Evolutionary conservation across 495 filamentous ascomycete genomes (phyloP), one percentile per base, ranked within the genome.

Genomic region (Penicillium fimorum): DNA sequence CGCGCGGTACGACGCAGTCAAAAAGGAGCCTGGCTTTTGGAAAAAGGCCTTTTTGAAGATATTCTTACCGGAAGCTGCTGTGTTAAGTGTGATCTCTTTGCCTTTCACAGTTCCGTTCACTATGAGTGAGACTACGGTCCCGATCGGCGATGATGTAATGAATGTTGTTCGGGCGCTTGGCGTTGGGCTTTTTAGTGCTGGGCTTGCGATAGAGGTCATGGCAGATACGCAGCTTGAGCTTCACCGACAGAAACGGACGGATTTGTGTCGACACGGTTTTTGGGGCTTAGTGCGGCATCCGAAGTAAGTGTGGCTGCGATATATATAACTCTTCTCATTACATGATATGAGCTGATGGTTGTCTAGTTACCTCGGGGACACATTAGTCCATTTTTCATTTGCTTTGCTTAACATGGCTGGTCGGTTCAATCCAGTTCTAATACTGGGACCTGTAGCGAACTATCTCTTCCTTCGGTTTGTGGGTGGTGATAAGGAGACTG

Each of bases 261-360:
- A 68, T 53, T 65, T 81, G 46, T 76, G 76, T 50, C 72, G 73
- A 20, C 73, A 81, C 27, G 81, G 82, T 2, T 81, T 86, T 15
- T 84, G 82, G 82, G 79, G 80, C 50, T 67, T 85, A 38, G 81
- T 84, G 9, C 69, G 83, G 29, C 81, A 84, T 70, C 82, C 82
- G 1, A 84, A 84, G 82, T 84, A 69, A 65, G 81, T 54, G 38
- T 24, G n/a, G 11, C 29, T 4, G n/a, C 11, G 22, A 41, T n/a
- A 25, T 37, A 10, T 8, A 45, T 18, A 9, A 12, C 17, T 1
- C 17, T 22, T 30, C 15, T 2, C 3, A 32, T 29, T 20, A 13
- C 12, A 27, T 15, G 15, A 48, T 5, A 40, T 22, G 15, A 32
- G 32, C 44, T 62, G 55, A 64, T 61, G 24, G 8, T 0, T 44